Percentiles rank a stretch among this genome's conserved stretches.
These are phyloP conservation scores for Trichoderma aggressivum DNA, from an alignment of 2,329 filamentous ascomycete species.

Conservation along the genomic window DNA sequence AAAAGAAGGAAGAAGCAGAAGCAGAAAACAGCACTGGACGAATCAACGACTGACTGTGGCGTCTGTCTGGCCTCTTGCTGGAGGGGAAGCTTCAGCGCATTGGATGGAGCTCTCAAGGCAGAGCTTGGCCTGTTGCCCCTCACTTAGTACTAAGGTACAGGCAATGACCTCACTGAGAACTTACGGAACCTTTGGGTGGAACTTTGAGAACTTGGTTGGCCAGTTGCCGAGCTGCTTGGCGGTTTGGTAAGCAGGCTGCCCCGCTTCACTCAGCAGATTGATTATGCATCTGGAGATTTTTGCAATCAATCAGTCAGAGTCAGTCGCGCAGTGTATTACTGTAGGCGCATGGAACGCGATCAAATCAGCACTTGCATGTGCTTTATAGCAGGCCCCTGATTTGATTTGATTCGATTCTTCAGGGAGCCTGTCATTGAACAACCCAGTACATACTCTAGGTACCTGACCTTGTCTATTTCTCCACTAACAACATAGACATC, in stretches of 20 bases:
- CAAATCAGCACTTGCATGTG: neutral
- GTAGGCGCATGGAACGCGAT: neutral
- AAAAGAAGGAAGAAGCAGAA: neutral
- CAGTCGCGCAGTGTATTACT: too few species aligned
- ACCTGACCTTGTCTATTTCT: neutral
- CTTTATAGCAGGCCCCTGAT: neutral
- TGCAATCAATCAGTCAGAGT: neutral
- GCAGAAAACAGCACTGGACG: neutral
- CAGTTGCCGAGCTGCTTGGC: neutral
- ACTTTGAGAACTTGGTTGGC: conserved; percentile 4
- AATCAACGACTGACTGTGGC: neutral
- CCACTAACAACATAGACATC: too few species aligned
- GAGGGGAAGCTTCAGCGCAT: neutral
- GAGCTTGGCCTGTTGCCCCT: neutral
- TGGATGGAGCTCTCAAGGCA: neutral
- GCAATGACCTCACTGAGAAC: conserved; percentile 7
- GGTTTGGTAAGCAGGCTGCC: neutral
- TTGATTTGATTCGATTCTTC: neutral
- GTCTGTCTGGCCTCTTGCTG: neutral
- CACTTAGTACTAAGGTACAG: too few species aligned
- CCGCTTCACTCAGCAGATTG: neutral
- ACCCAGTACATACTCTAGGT: too few species aligned
- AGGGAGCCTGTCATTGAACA: neutral
- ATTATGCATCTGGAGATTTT: neutral
- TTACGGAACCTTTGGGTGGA: neutral